A percentile compares a stretch with the other conserved stretches of the same genome.
Evolutionary conservation across 495 filamentous ascomycete genomes (phyloP).

Genomic region (Neurospora intermedia): DNA sequence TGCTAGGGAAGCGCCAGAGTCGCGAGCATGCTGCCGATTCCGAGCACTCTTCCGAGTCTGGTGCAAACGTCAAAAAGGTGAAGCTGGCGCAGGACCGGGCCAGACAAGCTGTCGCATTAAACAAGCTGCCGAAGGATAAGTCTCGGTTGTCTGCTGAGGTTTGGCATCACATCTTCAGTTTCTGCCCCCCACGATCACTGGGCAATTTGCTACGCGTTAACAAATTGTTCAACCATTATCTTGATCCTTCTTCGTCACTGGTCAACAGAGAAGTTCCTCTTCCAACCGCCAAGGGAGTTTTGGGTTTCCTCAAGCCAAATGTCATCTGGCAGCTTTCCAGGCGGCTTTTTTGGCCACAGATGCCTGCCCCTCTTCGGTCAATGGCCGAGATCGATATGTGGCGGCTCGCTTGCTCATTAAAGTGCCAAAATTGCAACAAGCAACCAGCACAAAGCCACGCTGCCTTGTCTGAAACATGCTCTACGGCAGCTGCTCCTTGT

Average conservation of each 20-base stretch:
- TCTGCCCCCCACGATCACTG: slow-evolving; percentile 39
- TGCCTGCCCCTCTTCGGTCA: slow-evolving; percentile 45
- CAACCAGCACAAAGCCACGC: background rate
- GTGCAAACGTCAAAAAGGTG: slow-evolving; percentile 22
- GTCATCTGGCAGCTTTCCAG: slow-evolving; percentile 51
- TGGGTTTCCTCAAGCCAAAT: slow-evolving; percentile 33
- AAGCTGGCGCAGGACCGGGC: slow-evolving; percentile 21
- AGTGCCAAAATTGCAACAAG: slow-evolving; percentile 47
- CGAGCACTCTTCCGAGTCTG: background rate
- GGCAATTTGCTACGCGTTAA: slow-evolving; percentile 41
- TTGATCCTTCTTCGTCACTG: slow-evolving; percentile 31
- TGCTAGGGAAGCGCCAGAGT: slow-evolving; percentile 28
- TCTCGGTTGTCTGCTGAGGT: slow-evolving; percentile 39
- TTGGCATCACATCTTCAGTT: slow-evolving; percentile 47
- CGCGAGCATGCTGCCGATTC: slow-evolving; percentile 1
- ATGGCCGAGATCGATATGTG: slow-evolving; percentile 54
- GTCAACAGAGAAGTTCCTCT: slow-evolving; percentile 14
- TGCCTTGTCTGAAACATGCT: slow-evolving; percentile 1
- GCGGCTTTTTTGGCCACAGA: slow-evolving; percentile 40
- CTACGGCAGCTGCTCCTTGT: slow-evolving; percentile 25
- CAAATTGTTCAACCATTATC: slow-evolving; percentile 42
- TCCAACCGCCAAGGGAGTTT: slow-evolving; percentile 10
- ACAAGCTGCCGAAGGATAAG: slow-evolving; percentile 16
- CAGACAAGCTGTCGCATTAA: slow-evolving; percentile 4
- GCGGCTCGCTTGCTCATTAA: slow-evolving; percentile 40